Conservation (phyloP, 768 basidiomycete genomes). For the Coprinopsis cinerea region DNA sequence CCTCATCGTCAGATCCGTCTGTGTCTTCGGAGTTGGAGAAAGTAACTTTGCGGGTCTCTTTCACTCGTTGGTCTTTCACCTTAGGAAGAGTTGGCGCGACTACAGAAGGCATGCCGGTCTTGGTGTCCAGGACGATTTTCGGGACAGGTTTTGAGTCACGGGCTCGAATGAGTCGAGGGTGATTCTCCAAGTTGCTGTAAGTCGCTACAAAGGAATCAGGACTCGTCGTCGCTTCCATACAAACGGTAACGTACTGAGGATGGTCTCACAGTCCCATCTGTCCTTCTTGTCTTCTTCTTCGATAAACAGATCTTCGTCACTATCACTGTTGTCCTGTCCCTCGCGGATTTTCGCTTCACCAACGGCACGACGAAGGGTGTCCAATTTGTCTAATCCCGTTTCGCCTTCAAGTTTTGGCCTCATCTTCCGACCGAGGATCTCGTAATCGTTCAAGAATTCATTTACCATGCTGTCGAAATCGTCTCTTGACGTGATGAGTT, state of each 20-base stretch:
- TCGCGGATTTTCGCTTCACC: conserved; percentile 59
- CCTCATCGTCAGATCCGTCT: conserved; percentile 25
- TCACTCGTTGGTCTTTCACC: conserved; percentile 11
- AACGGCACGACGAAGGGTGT: conserved; percentile 71
- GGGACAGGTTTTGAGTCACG: conserved; percentile 47
- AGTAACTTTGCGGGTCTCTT: conserved; percentile 4
- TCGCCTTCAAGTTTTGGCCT: conserved; percentile 69
- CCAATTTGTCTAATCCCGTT: conserved; percentile 72
- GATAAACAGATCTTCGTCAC: conserved; percentile 33
- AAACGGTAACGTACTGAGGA: conserved; percentile 62
- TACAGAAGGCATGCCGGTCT: conserved; percentile 69
- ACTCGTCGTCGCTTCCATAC: too few relatives aligned
- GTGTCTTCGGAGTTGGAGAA: conserved; percentile 16
- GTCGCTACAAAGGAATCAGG: conserved; percentile 54
- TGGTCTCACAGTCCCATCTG: conserved; percentile 95
- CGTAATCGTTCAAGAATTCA: conserved; percentile 89
- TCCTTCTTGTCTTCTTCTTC: conserved; percentile 60
- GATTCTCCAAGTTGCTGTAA: conserved; percentile 96
- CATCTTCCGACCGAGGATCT: conserved; percentile 84
- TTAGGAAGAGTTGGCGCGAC: conserved; percentile 15
- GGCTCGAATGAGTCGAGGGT: conserved; percentile 81
- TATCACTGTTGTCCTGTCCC: conserved; percentile 39
- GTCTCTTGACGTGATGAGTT: conserved; percentile 73
- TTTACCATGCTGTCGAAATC: conserved; percentile 91
- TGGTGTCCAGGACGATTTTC: conserved; percentile 67